Evolutionary conservation across 2,329 filamentous ascomycete species (phyloP).

Genomic region (Aureobasidium pullulans): DNA sequence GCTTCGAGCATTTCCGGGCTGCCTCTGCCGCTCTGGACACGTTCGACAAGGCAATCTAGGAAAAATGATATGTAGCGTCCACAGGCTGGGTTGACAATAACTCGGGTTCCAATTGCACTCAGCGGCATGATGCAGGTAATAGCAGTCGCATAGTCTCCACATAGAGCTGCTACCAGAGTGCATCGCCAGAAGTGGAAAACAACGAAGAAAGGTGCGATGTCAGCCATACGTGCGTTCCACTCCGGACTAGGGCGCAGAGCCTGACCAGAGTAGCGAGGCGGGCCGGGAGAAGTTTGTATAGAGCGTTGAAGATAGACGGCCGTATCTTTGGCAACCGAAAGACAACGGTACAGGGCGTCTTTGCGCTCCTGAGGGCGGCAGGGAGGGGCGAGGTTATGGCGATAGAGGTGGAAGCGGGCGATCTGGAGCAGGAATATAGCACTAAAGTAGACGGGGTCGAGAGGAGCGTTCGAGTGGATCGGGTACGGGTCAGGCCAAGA

Average conservation of each 20-base stretch:
- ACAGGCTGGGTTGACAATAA: constrained; percentile 68
- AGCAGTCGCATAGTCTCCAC: constrained; percentile 65
- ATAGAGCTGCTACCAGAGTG: constrained; percentile 69
- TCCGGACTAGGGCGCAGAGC: constrained; percentile 21
- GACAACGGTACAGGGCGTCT: constrained; percentile 70
- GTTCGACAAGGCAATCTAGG: constrained; percentile 56
- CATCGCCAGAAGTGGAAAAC: constrained; percentile 85
- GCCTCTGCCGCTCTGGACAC: constrained; percentile 38
- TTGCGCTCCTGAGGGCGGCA: constrained; percentile 59
- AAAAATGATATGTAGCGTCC: constrained; percentile 81
- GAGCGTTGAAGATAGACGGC: constrained; percentile 65
- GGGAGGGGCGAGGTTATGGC: constrained; percentile 74
- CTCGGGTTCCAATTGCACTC: constrained; percentile 60
- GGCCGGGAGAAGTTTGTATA: constrained; percentile 37
- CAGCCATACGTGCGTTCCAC: constrained; percentile 53
- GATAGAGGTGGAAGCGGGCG: constrained; percentile 75
- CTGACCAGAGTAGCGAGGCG: constrained; percentile 20
- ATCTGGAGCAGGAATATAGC: constrained; percentile 75
- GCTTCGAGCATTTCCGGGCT: constrained; percentile 41
- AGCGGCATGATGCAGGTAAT: constrained; percentile 65
- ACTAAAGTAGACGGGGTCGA: constrained; percentile 67
- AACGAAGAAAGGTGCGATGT: constrained; percentile 65
- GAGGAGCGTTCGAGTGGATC: constrained; percentile 54
- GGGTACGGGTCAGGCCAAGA: constrained; percentile 71
- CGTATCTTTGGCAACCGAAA: constrained; percentile 68